phyloP scores from a whole-genome alignment of 2,329 filamentous ascomycete genomes.

The Trichophyton rubrum region DNA sequence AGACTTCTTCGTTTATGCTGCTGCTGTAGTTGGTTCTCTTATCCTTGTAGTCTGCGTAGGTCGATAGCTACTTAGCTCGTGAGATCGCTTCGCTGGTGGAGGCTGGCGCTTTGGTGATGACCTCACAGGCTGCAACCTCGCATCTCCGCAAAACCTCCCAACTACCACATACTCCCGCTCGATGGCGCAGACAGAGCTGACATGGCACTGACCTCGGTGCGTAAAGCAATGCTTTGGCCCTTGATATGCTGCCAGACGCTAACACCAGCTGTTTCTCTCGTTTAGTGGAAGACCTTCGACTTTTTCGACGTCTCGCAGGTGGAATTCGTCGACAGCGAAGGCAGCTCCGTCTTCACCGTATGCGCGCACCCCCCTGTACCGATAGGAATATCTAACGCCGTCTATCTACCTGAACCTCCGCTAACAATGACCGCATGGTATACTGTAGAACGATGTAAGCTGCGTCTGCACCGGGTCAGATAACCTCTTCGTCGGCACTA shows the following conservation, averaged over 20 bases:
- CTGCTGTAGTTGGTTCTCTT: too few relatives aligned
- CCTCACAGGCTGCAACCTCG: background rate
- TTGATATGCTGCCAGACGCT: background rate
- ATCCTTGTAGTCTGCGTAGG: background rate
- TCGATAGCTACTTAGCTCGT: background rate
- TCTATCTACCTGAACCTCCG: background rate
- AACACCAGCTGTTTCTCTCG: background rate
- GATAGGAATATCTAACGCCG: background rate
- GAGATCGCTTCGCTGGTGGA: background rate
- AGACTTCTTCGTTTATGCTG: background rate
- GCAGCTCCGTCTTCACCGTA: constrained; percentile 66
- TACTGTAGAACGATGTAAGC: constrained; percentile 53
- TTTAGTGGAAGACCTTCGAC: constrained; percentile 95
- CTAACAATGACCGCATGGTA: background rate
- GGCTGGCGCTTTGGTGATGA: background rate
- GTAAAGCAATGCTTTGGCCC: background rate
- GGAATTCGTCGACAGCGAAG: constrained; percentile 67
- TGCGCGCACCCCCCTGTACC: constrained; percentile 19
- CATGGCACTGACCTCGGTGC: constrained; percentile 36
- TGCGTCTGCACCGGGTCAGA: constrained; percentile 77
- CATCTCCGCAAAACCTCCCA: background rate
- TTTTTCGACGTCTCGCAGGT: constrained; percentile 95
- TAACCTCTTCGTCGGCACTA: constrained; percentile 76
- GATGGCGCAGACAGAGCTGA: constrained; percentile 25
- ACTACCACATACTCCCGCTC: background rate